phyloP scores from a whole-genome alignment of 345 rosid species.

The Hypericum perforatum region DNA sequence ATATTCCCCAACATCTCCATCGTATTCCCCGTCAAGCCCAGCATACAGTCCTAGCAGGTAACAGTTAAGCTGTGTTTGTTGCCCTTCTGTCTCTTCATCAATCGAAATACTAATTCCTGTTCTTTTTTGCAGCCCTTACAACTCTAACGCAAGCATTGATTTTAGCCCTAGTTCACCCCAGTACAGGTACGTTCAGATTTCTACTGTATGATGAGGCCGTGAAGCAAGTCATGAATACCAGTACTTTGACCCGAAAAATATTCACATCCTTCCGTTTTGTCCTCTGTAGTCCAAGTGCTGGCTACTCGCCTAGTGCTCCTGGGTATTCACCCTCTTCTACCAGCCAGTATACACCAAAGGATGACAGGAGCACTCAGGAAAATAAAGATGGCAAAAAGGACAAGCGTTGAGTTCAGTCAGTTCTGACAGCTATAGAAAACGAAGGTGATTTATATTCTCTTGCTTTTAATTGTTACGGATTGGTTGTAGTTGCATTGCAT shows the following conservation, averaged over 20 bases:
- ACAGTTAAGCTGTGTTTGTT: conserved; percentile 1
- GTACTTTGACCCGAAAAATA: not conserved
- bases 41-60: conserved; percentile 94
- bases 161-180: conserved; percentile 70
- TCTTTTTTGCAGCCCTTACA: conserved; percentile 49
- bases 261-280: not conserved
- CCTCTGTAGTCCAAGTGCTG: conserved; percentile 55
- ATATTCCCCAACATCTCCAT: conserved; percentile 87
- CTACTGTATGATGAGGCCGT: not conserved
- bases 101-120: not conserved
- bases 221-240: not conserved
- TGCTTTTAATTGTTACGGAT: too few species aligned
- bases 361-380: conserved; percentile 20
- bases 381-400: conserved; percentile 15
- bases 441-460: too few species aligned
- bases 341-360: conserved; percentile 68
- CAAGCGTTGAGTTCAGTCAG: too few species aligned
- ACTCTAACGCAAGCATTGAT: conserved; percentile 62
- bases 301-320: conserved; percentile 73
- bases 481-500: too few species aligned
- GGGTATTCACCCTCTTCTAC: conserved; percentile 79
- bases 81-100: not conserved
- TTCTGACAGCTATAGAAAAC: too few species aligned
- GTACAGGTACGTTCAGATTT: conserved; percentile 31
- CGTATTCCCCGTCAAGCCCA: conserved; percentile 88